A percentile compares a stretch with the other conserved stretches of the same genome.
Conservation (phyloP, 768 basidiomycete genomes). For the Termitomyces titanicus region DNA sequence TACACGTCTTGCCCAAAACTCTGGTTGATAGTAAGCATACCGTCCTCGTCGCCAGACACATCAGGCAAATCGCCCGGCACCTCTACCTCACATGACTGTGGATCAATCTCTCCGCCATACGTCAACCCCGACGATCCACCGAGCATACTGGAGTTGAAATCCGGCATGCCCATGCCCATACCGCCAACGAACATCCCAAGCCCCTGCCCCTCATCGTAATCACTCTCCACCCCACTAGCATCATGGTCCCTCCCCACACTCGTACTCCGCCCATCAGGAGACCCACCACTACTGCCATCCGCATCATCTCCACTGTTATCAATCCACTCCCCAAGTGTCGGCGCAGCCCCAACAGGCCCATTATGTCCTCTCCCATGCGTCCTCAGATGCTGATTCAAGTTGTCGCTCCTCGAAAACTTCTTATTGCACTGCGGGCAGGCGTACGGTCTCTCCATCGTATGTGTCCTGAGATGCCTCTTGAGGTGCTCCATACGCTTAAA, state of each 20-base stretch:
- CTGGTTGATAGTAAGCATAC: conserved; percentile 34
- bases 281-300: conserved; percentile 21
- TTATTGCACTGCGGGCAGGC: conserved; percentile 71
- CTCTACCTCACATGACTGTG: conserved; percentile 59
- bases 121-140: conserved; percentile 10
- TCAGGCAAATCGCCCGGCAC: conserved; percentile 51
- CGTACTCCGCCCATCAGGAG: conserved; percentile 15
- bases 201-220: conserved; percentile 24
- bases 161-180: conserved; percentile 24
- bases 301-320: conserved; percentile 16
- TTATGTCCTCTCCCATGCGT: conserved; percentile 56
- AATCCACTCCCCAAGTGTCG: conserved; percentile 12
- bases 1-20: conserved; percentile 16
- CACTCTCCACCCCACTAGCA: conserved; percentile 19
- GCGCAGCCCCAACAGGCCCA: conserved; percentile 4
- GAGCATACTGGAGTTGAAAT: conserved; percentile 7
- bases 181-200: conserved; percentile 26
- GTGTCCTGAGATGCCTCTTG: conserved; percentile 82
- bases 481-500: conserved; percentile 95
- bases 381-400: conserved; percentile 81
- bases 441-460: conserved; percentile 87
- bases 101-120: conserved; percentile 32
- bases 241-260: conserved; percentile 18
- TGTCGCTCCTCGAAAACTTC: conserved; percentile 86
- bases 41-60: conserved; percentile 53